Percentiles rank a stretch among this genome's conserved stretches.
phyloP scores from a whole-genome alignment of 2,329 filamentous ascomycete genomes.

The Pseudogymnoascus sp. region DNA sequence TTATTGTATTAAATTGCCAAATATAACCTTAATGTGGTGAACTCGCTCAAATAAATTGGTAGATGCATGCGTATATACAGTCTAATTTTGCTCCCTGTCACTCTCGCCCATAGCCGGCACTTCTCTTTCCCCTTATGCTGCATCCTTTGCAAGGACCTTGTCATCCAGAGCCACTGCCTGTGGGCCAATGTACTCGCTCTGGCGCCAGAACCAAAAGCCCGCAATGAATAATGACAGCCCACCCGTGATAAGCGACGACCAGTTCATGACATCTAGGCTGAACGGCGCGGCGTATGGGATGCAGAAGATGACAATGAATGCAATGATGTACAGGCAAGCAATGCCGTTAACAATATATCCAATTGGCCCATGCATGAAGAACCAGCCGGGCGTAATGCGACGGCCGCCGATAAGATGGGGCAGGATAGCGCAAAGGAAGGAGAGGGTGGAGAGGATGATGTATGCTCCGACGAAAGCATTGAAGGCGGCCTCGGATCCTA shows the following conservation, averaged over 20 bases:
- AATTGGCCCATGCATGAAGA: conserved; percentile 39
- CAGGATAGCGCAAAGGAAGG: conserved; percentile 54
- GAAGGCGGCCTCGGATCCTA: conserved; percentile 56
- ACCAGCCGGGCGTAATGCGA: conserved; percentile 44
- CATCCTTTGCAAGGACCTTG: conserved; percentile 6
- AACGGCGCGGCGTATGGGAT: conserved; percentile 41
- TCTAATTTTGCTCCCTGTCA: not conserved
- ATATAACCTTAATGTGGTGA: not conserved
- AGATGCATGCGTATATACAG: not conserved
- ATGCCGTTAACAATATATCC: conserved; percentile 42
- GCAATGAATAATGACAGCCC: conserved; percentile 30
- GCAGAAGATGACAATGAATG: conserved; percentile 54
- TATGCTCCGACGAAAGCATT: conserved; percentile 53
- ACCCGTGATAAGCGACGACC: conserved; percentile 34
- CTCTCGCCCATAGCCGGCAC: not conserved
- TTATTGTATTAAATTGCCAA: not conserved
- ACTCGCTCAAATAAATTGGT: not conserved
- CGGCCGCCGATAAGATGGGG: conserved; percentile 40
- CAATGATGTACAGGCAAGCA: conserved; percentile 45
- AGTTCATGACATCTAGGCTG: conserved; percentile 42
- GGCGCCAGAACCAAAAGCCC: conserved; percentile 30
- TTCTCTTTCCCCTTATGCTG: not conserved
- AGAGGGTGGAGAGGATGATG: conserved; percentile 43
- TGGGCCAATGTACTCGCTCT: conserved; percentile 22
- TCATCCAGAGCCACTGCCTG: conserved; percentile 13